Evolutionary conservation across 2,329 filamentous ascomycete genomes (phyloP).

Genomic region (Penicillium frequentans): DNA sequence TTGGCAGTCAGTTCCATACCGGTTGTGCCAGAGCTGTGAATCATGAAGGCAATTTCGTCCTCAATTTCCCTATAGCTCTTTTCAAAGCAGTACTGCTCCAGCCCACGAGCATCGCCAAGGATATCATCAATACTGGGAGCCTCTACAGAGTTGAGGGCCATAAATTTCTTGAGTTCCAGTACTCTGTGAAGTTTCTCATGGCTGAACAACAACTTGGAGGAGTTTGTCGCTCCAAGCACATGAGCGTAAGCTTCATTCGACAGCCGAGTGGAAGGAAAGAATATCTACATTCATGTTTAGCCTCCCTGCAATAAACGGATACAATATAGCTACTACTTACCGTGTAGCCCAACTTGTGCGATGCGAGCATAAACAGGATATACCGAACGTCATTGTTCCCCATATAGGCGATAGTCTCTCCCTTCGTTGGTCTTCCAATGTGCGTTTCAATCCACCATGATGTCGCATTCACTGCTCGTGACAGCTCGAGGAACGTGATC

Average conservation of each 20-base stretch:
- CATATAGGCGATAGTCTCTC: slow-evolving; percentile 10
- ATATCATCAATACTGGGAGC: not conserved
- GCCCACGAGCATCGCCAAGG: not conserved
- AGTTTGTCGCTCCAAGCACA: not conserved
- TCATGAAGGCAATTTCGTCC: not conserved
- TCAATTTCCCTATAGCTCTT: not conserved
- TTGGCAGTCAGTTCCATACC: not conserved
- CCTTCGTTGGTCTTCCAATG: not conserved
- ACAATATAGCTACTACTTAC: not conserved
- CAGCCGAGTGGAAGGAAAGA: not conserved
- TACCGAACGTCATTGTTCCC: slow-evolving; percentile 23
- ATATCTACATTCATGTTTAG: not conserved
- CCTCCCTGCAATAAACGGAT: no score
- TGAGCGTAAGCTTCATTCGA: not conserved
- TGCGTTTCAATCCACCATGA: not conserved
- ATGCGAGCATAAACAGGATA: slow-evolving; percentile 14
- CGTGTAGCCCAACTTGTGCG: slow-evolving; percentile 2
- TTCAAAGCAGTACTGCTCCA: not conserved
- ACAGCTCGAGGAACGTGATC: not conserved
- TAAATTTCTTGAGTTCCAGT: not conserved
- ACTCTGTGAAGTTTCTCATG: not conserved
- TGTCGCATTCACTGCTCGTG: not conserved
- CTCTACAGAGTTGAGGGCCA: not conserved
- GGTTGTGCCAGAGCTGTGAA: not conserved
- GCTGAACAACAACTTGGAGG: not conserved